Conservation (phyloP, 176 grass and related monocot species). For the Dactylis glomerata region DNA sequence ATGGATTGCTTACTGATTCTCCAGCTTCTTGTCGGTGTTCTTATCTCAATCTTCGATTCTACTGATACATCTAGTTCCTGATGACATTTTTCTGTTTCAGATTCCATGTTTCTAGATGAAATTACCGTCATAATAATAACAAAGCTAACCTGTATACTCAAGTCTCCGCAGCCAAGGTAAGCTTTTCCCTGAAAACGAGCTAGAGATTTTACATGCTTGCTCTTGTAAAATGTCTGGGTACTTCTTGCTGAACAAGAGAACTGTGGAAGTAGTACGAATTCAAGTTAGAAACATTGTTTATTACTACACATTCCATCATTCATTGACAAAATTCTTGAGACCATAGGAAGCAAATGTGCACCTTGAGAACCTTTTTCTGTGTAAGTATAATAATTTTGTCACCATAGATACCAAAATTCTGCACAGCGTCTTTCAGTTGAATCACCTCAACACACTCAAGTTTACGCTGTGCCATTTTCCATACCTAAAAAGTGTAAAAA, state of each 20-base stretch:
- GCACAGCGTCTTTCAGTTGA: constrained; percentile 79
- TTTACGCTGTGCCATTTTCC: constrained; percentile 82
- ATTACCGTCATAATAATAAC: not conserved
- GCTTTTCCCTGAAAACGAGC: constrained; percentile 69
- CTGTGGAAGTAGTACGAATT: constrained; percentile 40
- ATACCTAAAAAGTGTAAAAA: constrained; percentile 58
- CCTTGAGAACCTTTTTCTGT: constrained; percentile 61
- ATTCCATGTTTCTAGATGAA: constrained; percentile 18
- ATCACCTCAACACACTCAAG: constrained; percentile 82
- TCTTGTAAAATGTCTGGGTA: constrained; percentile 73
- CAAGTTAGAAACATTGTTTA: constrained; percentile 20
- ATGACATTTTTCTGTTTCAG: constrained; percentile 32
- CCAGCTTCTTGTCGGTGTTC: constrained; percentile 58
- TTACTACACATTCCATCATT: not conserved
- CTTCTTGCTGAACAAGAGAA: constrained; percentile 76
- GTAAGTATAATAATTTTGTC: constrained; percentile 73
- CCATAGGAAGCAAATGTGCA: constrained; percentile 21
- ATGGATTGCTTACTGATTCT: constrained; percentile 63
- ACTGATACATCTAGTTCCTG: constrained; percentile 74
- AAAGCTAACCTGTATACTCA: constrained; percentile 84
- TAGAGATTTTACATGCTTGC: constrained; percentile 76
- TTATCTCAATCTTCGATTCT: constrained; percentile 63
- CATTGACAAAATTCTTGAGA: not conserved
- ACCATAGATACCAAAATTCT: constrained; percentile 59
- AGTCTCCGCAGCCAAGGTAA: constrained; percentile 86